phyloP scores from a whole-genome alignment of 306 rosid genomes.

The Citrullus amarus region DNA sequence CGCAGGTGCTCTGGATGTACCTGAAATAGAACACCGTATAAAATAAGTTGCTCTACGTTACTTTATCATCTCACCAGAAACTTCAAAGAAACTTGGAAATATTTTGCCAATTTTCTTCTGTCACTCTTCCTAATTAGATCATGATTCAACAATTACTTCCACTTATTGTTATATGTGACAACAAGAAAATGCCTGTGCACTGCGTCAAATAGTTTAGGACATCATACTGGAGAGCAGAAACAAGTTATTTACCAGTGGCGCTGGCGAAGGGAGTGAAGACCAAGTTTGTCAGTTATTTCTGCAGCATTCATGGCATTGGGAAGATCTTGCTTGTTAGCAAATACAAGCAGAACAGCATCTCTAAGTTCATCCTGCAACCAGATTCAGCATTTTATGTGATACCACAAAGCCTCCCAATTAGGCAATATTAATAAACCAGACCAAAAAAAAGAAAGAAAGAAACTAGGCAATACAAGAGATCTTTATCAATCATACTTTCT shows the following conservation, averaged over 20 bases:
- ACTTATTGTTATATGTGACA: background rate
- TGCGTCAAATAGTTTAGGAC: background rate
- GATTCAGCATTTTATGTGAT: background rate
- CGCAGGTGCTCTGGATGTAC: conserved; percentile 99
- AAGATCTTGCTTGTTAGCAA: conserved; percentile 99
- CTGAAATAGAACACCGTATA: conserved; percentile 34
- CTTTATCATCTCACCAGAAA: background rate
- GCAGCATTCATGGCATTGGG: conserved; percentile 99
- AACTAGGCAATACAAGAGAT: background rate
- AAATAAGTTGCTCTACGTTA: conserved; percentile 1
- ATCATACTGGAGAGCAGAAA: background rate
- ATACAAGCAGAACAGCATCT: conserved; percentile 90
- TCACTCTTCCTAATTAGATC: background rate
- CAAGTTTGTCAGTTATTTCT: conserved; percentile 94
- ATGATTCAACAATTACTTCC: background rate
- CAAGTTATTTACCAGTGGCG: conserved; percentile 72
- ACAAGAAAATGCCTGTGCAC: background rate
- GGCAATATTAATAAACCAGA: background rate
- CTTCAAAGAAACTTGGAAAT: background rate
- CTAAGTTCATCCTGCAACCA: conserved; percentile 80
- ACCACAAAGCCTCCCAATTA: background rate
- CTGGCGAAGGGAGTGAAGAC: conserved; percentile 91
- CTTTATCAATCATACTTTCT: background rate
- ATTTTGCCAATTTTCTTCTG: background rate
- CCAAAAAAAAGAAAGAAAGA: background rate